A percentile compares a stretch with the other conserved stretches of the same genome.
These are phyloP conservation scores for Beauveria sp. DNA, from an alignment of 2,329 filamentous ascomycete species.

Conservation along the genomic window DNA sequence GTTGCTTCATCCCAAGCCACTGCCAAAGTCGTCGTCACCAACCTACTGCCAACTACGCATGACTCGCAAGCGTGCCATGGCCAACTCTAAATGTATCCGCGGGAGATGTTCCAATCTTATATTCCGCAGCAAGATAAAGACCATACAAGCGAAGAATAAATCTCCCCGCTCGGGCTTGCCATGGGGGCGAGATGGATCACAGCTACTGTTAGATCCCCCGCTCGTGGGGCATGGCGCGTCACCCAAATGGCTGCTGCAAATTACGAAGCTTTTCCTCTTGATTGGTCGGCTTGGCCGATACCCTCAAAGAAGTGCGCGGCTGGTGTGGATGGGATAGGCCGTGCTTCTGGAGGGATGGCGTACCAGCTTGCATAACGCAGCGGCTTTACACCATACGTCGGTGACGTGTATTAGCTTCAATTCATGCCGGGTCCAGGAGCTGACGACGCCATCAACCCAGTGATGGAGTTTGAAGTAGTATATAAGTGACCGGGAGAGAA, in stretches of 20 bases:
- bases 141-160: background rate
- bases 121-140: background rate
- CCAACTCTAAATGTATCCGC: background rate
- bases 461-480: background rate
- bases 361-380: background rate
- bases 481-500: background rate
- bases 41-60: background rate
- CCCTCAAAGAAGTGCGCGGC: background rate
- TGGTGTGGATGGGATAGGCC: background rate
- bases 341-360: background rate
- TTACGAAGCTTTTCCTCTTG: background rate
- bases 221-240: background rate
- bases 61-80: background rate
- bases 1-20: background rate
- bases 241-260: background rate
- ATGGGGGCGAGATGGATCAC: slow-evolving; percentile 1
- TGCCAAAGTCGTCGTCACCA: background rate
- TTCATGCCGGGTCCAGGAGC: background rate
- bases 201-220: background rate
- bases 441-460: background rate
- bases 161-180: background rate
- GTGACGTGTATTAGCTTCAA: background rate
- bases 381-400: background rate
- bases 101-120: background rate
- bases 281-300: background rate